These are phyloP conservation scores for Panicum virgatum DNA, from an alignment of 202 grass and related monocot species.

Conservation along the genomic window DNA sequence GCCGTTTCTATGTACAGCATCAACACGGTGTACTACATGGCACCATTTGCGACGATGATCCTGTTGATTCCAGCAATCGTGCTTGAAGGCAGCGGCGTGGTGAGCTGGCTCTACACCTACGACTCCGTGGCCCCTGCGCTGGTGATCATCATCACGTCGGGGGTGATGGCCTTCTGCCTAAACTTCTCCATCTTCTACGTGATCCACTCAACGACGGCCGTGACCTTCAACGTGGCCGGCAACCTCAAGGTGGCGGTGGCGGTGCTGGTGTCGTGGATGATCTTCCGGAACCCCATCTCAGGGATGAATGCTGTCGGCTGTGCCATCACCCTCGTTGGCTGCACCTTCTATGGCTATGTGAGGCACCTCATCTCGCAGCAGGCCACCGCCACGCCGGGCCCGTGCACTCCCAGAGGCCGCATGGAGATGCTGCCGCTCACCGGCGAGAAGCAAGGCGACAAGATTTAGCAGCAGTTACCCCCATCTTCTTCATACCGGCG, in stretches of 20 bases:
- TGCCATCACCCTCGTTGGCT: constrained; percentile 70
- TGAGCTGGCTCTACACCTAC: constrained; percentile 65
- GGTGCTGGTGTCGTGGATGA: constrained; percentile 86
- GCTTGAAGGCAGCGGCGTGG: constrained; percentile 60
- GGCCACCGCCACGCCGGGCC: constrained; percentile 16
- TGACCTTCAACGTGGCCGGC: constrained; percentile 81
- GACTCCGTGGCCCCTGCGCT: constrained; percentile 48
- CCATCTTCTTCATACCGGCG: not conserved
- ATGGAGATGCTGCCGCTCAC: constrained; percentile 90
- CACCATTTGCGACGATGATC: constrained; percentile 80
- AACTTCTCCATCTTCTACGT: constrained; percentile 89
- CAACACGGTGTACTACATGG: constrained; percentile 92
- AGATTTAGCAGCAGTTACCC: constrained; percentile 39
- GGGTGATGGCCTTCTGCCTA: constrained; percentile 75
- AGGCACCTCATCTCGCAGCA: constrained; percentile 75
- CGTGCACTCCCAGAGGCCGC: constrained; percentile 55
- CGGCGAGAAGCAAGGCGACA: constrained; percentile 67
- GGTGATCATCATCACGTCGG: constrained; percentile 63
- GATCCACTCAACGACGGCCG: constrained; percentile 75
- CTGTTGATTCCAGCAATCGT: constrained; percentile 52
- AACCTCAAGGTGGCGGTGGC: constrained; percentile 89
- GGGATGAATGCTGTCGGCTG: constrained; percentile 84
- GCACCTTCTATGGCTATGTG: constrained; percentile 96
- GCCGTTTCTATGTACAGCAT: constrained; percentile 40
- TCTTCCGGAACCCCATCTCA: constrained; percentile 93